These are phyloP conservation scores for Agaricus blazei DNA, from an alignment of 768 basidiomycete species.

Conservation along the genomic window DNA sequence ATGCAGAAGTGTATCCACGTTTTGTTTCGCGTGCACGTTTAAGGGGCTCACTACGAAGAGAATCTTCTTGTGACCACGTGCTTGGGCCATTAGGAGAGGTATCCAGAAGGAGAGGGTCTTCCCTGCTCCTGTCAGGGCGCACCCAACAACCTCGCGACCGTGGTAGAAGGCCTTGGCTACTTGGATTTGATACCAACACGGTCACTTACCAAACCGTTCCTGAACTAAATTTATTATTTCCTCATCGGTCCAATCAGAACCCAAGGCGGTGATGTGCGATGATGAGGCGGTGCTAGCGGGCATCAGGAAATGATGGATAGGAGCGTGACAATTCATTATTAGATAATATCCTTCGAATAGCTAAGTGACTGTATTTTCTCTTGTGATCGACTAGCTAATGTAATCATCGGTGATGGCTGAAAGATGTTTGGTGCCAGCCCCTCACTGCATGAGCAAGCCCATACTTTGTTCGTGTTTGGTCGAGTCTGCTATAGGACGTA, in stretches of 20 bases:
- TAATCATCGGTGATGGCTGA: too few relatives aligned
- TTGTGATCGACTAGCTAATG: too few relatives aligned
- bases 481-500: too few relatives aligned
- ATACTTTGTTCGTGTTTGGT: too few relatives aligned
- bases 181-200: conserved; percentile 8
- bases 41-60: conserved; percentile 23
- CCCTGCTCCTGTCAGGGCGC: conserved; percentile 6
- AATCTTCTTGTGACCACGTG: conserved; percentile 10
- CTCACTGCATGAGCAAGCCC: too few relatives aligned
- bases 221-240: conserved; percentile 1
- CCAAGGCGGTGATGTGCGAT: too few relatives aligned
- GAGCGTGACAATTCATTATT: too few relatives aligned
- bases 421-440: too few relatives aligned
- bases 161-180: background rate
- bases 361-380: too few relatives aligned
- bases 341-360: too few relatives aligned
- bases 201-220: background rate
- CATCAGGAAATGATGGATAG: too few relatives aligned
- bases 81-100: conserved; percentile 12
- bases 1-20: conserved; percentile 16
- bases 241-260: background rate
- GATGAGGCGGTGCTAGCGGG: too few relatives aligned
- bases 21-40: conserved; percentile 26
- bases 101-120: conserved; percentile 15
- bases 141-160: conserved; percentile 4